A percentile compares a stretch with the other conserved stretches of the same genome.
These are phyloP conservation scores for Alternaria atra DNA, from an alignment of 2,329 filamentous ascomycete genomes.

Conservation along the genomic window DNA sequence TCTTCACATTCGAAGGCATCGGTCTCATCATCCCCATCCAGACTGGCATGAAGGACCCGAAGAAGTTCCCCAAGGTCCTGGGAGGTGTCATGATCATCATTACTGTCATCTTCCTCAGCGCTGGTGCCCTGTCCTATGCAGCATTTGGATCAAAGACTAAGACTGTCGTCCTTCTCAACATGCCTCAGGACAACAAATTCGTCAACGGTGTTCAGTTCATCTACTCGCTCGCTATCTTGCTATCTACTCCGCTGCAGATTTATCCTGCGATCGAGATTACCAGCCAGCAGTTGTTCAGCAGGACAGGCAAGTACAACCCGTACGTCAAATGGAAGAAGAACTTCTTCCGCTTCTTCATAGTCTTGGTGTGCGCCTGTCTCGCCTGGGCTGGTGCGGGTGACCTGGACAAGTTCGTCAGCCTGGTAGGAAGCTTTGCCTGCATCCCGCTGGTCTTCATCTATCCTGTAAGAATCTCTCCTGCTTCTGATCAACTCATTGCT, in stretches of 20 bases:
- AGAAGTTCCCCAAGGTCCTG: constrained; percentile 89
- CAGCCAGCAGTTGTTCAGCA: constrained; percentile 91
- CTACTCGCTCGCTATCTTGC: constrained; percentile 95
- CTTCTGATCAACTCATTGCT: constrained; percentile 30
- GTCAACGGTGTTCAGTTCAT: constrained; percentile 97
- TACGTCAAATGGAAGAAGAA: constrained; percentile 99
- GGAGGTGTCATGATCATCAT: constrained; percentile 94
- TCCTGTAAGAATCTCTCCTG: constrained; percentile 71
- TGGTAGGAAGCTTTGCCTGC: constrained; percentile 97
- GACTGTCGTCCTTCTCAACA: constrained; percentile 94
- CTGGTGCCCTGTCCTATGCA: constrained; percentile 93
- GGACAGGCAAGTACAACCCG: constrained; percentile 96
- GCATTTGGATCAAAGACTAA: constrained; percentile 95
- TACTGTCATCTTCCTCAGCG: constrained; percentile 86
- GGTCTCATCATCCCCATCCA: constrained; percentile 98
- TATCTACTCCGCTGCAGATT: constrained; percentile 94
- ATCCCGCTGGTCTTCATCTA: constrained; percentile 98
- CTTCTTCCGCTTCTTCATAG: constrained; percentile 90
- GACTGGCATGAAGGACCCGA: constrained; percentile 91
- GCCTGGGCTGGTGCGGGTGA: constrained; percentile 93
- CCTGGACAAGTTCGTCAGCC: constrained; percentile 94
- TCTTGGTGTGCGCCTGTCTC: constrained; percentile 83
- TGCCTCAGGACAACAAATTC: constrained; percentile 93
- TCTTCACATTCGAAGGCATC: constrained; percentile 98
- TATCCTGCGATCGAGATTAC: constrained; percentile 98